phyloP scores from a whole-genome alignment of 768 basidiomycete species.

The Tylopilus intermedius region DNA sequence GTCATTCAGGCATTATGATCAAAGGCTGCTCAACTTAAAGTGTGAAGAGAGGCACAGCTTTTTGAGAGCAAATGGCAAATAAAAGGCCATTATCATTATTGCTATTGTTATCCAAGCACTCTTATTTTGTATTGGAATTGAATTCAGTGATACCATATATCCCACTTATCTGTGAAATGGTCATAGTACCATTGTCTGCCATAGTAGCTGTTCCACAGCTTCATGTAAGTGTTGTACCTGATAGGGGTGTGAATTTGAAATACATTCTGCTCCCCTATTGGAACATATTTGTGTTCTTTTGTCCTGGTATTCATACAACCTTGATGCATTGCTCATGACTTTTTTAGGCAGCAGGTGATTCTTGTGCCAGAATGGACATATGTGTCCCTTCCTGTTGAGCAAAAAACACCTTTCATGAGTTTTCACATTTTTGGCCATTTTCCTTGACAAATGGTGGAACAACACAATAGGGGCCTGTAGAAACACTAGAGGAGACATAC shows the following conservation, averaged over 20 bases:
- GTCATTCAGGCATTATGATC: too few relatives aligned
- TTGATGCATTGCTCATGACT: neutral
- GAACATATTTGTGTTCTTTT: neutral
- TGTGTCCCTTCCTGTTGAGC: neutral
- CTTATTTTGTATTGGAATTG: neutral
- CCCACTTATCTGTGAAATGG: neutral
- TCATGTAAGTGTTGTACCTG: neutral
- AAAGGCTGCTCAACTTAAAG: too few relatives aligned
- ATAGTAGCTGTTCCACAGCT: neutral
- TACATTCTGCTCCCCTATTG: neutral
- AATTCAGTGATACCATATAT: slow-evolving; percentile 1
- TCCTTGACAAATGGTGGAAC: neutral
- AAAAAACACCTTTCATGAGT: neutral
- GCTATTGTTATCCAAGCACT: neutral
- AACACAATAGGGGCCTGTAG: neutral
- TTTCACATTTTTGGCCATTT: neutral
- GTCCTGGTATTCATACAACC: neutral
- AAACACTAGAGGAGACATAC: neutral
- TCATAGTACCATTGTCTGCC: neutral
- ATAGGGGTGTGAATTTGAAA: neutral
- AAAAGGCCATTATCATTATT: neutral
- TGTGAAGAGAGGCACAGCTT: neutral
- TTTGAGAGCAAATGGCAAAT: neutral
- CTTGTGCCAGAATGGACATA: neutral
- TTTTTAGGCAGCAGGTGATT: neutral